phyloP scores from a whole-genome alignment of 2,329 filamentous ascomycete genomes.

The Rutstroemia sp. region DNA sequence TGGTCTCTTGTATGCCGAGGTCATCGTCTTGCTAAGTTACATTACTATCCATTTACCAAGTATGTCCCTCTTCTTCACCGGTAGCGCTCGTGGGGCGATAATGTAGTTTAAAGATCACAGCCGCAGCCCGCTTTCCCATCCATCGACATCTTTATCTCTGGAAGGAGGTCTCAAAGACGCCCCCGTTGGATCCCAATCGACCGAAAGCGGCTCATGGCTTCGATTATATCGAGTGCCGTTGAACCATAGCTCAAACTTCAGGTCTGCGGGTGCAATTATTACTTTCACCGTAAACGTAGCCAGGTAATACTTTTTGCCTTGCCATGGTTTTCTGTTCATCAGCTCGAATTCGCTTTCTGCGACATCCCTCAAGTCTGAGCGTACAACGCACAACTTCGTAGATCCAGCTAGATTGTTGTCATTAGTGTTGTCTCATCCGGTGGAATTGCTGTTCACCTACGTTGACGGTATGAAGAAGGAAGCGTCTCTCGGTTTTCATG shows the following conservation, averaged over 20 bases:
- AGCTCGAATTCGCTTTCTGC: constrained; percentile 33
- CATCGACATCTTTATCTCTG: neutral
- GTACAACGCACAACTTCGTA: constrained; percentile 34
- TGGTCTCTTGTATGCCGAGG: too few species aligned
- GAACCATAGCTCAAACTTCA: constrained; percentile 41
- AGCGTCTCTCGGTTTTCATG: constrained; percentile 32
- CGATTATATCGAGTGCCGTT: constrained; percentile 29
- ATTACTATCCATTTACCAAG: too few species aligned
- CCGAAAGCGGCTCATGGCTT: constrained; percentile 9
- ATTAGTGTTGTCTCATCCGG: neutral
- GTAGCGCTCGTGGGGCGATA: too few species aligned
- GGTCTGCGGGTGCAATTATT: constrained; percentile 46
- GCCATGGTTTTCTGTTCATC: constrained; percentile 33
- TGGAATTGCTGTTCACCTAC: constrained; percentile 22
- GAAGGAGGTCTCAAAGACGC: constrained; percentile 1
- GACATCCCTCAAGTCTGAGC: constrained; percentile 35
- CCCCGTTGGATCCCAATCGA: constrained; percentile 11
- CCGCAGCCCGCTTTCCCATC: neutral
- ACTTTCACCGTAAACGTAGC: constrained; percentile 44
- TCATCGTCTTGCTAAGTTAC: too few species aligned
- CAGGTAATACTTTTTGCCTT: constrained; percentile 33
- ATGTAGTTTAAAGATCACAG: neutral
- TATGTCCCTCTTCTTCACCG: too few species aligned
- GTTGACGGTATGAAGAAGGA: constrained; percentile 33
- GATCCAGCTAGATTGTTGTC: constrained; percentile 27